phyloP scores from a whole-genome alignment of 2,329 filamentous ascomycete genomes.

The Xylariaceae sp. region DNA sequence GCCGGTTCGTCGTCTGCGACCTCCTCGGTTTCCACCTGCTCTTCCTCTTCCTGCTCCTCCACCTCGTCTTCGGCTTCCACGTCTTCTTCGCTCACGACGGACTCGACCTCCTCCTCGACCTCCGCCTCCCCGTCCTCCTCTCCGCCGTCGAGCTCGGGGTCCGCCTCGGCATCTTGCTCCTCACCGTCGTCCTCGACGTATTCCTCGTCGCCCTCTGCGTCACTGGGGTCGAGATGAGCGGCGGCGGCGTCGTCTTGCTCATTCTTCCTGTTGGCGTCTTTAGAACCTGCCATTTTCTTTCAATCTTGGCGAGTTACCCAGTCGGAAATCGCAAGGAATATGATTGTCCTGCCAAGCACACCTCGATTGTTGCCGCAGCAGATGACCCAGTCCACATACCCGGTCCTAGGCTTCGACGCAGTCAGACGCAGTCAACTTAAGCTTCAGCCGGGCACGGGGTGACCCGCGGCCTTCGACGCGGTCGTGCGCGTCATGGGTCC shows the following conservation, averaged over 20 bases:
- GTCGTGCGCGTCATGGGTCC: conserved; percentile 4
- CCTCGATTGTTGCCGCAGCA: background rate
- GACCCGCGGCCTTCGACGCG: background rate
- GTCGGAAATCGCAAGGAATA: background rate
- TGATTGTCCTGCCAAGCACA: background rate
- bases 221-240: background rate
- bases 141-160: too few species aligned
- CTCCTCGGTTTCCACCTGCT: background rate
- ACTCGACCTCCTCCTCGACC: background rate
- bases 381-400: background rate
- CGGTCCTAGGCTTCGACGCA: background rate
- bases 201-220: conserved; percentile 1
- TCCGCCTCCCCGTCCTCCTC: too few species aligned
- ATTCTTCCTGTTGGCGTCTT: background rate
- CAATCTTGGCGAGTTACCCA: background rate
- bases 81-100: background rate
- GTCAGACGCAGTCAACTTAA: background rate
- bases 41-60: background rate
- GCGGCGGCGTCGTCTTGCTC: conserved; percentile 1
- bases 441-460: background rate
- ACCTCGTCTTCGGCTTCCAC: background rate
- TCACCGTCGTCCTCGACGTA: background rate
- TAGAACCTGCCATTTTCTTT: background rate
- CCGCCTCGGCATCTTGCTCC: too few species aligned
- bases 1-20: background rate